A percentile compares a stretch with the other conserved stretches of the same genome.
Evolutionary conservation across 1,139 yeast species (phyloP).

Genomic region (Pichia sp.): DNA sequence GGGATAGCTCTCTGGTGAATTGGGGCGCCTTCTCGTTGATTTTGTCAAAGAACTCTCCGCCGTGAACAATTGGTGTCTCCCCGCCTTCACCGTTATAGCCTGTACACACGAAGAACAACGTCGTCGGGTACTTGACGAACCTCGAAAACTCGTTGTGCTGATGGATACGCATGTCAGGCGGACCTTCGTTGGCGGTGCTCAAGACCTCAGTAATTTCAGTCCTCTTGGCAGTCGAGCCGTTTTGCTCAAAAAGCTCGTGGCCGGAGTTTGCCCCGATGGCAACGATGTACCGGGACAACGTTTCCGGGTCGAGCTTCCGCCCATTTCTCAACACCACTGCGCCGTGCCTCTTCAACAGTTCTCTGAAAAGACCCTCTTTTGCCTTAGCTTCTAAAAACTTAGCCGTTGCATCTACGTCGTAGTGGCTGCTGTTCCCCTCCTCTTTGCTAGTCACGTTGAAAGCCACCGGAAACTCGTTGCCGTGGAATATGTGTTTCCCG

Average conservation of each 20-base stretch:
- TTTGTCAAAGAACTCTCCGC: slow-evolving; percentile 32
- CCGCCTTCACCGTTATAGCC: slow-evolving; percentile 30
- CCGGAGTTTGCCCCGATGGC: slow-evolving; percentile 28
- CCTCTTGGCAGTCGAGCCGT: slow-evolving; percentile 32
- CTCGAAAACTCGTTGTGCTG: slow-evolving; percentile 36
- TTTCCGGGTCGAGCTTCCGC: slow-evolving; percentile 24
- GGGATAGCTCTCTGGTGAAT: slow-evolving; percentile 20
- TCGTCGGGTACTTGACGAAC: slow-evolving; percentile 31
- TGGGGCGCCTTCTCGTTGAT: slow-evolving; percentile 13
- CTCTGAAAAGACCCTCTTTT: slow-evolving; percentile 25
- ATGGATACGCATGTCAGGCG: slow-evolving; percentile 24
- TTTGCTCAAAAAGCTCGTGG: slow-evolving; percentile 29
- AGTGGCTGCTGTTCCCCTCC: background rate
- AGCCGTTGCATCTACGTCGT: slow-evolving; percentile 12
- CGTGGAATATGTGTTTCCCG: slow-evolving; percentile 18
- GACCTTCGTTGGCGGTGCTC: slow-evolving; percentile 35
- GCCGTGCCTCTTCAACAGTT: slow-evolving; percentile 28
- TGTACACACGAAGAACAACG: slow-evolving; percentile 30
- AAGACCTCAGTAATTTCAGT: slow-evolving; percentile 28
- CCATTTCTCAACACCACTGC: slow-evolving; percentile 23
- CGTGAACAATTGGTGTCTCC: slow-evolving; percentile 35
- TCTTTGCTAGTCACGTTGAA: slow-evolving; percentile 6
- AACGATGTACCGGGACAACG: slow-evolving; percentile 24
- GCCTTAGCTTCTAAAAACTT: slow-evolving; percentile 21
- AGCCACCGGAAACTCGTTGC: slow-evolving; percentile 25